These are phyloP conservation scores for Backusella macrospora DNA, from an alignment of 192 early-diverging fungal species.

Conservation along the genomic window DNA sequence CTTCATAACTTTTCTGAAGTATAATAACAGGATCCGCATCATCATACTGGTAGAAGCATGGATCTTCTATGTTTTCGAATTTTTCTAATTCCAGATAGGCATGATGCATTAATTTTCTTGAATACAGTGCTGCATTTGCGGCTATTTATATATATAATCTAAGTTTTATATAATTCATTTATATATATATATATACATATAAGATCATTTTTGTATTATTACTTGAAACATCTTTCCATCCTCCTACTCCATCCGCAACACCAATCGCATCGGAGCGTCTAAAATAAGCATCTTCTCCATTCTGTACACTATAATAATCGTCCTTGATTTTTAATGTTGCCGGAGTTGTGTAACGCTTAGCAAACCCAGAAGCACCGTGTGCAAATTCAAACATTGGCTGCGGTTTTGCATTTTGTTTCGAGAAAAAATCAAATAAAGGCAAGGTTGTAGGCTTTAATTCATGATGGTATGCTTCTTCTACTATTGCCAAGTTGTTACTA, in stretches of 20 bases:
- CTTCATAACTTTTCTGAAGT: conserved; percentile 77
- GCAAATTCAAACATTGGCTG: conserved; percentile 27
- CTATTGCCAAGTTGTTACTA: not conserved
- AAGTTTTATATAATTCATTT: too few relatives aligned
- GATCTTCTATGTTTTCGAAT: conserved; percentile 81
- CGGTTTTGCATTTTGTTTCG: not conserved
- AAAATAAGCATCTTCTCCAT: conserved; percentile 97
- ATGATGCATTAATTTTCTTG: conserved; percentile 95
- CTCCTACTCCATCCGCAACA: conserved; percentile 95
- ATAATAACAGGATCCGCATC: conserved; percentile 83
- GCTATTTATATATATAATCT: conserved; percentile 45
- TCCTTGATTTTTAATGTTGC: conserved; percentile 36
- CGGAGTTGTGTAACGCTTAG: conserved; percentile 28
- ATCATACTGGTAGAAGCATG: conserved; percentile 78
- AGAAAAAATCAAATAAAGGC: conserved; percentile 22
- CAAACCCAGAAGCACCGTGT: conserved; percentile 31
- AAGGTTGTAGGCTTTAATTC: not conserved
- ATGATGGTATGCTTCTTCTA: not conserved
- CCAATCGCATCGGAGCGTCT: conserved; percentile 82
- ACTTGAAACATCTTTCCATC: conserved; percentile 64
- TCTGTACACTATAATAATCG: conserved; percentile 65
- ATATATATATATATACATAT: not conserved
- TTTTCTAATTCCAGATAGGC: conserved; percentile 82
- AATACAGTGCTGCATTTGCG: conserved; percentile 92
- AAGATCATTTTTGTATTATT: not conserved